Evolutionary conservation across 306 rosid genomes (phyloP).

Genomic region (Lathyrus sativus): DNA sequence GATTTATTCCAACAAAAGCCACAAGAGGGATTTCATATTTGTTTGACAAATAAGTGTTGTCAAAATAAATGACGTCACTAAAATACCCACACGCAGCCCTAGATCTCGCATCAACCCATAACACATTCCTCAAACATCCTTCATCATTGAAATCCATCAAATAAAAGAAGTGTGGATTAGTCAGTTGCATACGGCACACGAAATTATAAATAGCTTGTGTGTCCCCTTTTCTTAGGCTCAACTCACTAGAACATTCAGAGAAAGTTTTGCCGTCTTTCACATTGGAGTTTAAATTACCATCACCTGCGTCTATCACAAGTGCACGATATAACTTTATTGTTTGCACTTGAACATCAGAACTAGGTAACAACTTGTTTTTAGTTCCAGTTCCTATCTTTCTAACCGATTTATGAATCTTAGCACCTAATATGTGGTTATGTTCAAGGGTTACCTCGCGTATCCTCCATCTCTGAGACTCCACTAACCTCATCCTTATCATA

Average conservation of each 20-base stretch:
- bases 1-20: slow-evolving; percentile 82
- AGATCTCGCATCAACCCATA: slow-evolving; percentile 86
- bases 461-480: slow-evolving; percentile 92
- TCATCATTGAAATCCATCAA: slow-evolving; percentile 87
- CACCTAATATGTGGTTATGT: slow-evolving; percentile 85
- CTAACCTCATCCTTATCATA: slow-evolving; percentile 86
- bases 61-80: slow-evolving; percentile 73
- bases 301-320: slow-evolving; percentile 80
- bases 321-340: slow-evolving; percentile 82
- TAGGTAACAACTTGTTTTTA: slow-evolving; percentile 58
- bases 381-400: slow-evolving; percentile 65
- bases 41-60: slow-evolving; percentile 72
- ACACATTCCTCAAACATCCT: slow-evolving; percentile 74
- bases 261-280: slow-evolving; percentile 47
- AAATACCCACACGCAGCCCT: slow-evolving; percentile 85
- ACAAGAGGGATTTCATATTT: slow-evolving; percentile 91
- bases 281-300: slow-evolving; percentile 46
- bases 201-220: slow-evolving; percentile 88
- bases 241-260: slow-evolving; percentile 48
- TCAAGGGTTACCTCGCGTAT: slow-evolving; percentile 78
- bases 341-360: slow-evolving; percentile 63
- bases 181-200: slow-evolving; percentile 87
- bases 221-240: slow-evolving; percentile 84
- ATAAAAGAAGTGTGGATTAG: slow-evolving; percentile 91
- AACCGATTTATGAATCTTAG: slow-evolving; percentile 59